Base-by-base conservation (phyloP, 352 stramenopile species). In the Pythium folliculosum region DNA sequence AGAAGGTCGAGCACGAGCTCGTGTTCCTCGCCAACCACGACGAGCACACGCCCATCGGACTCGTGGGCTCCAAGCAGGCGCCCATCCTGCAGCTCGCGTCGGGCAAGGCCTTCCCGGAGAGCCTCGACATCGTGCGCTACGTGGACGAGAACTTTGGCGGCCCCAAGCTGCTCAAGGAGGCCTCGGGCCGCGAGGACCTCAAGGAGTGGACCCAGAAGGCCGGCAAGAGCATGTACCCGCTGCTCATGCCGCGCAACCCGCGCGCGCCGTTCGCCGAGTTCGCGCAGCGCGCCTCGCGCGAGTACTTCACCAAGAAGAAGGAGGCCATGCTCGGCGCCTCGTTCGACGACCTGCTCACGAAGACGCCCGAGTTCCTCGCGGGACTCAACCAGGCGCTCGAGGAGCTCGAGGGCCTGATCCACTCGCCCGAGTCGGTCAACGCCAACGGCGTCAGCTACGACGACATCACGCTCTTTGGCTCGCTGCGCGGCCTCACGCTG, bases 271-370 rank as follows among this genome's bases (percentile, higher is more conserved):
- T 88, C 43, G 73, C 80, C 21, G 80, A 88, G 70, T 88, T 88
- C 60, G 76, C 73, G n/a, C 52, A 73, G 51, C 67, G 60, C 47
- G 73, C 71, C 63, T 82, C 77, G 40, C 77, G 80, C 35, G 71
- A 84, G 47, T 86, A 84, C 71, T 88, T 80, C 65, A 79, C 75
- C 43, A 71, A 71, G 45, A 88, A 88, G 74, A 88, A 86, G 71
- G 80, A 88, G 66, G 75, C 80, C 63, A 73, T 53, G 60, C 61
- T 86, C 40, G 77, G 73, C 17, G 35, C 32, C 27, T 58, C 76
- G 3, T 88, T 88, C 54, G 67, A 56, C 9, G 71, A 80, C 19
- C 73, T 76, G 35, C 35, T 82, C 14, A 69, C 61, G 47, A 76
- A 86, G 58, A 76, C 69, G 5, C 69, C 75, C 5, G 69, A 82